Evolutionary conservation across 2,329 filamentous ascomycete species (phyloP), one percentile per base, ranked within the genome.

Genomic region (Colletotrichum echinochloae): DNA sequence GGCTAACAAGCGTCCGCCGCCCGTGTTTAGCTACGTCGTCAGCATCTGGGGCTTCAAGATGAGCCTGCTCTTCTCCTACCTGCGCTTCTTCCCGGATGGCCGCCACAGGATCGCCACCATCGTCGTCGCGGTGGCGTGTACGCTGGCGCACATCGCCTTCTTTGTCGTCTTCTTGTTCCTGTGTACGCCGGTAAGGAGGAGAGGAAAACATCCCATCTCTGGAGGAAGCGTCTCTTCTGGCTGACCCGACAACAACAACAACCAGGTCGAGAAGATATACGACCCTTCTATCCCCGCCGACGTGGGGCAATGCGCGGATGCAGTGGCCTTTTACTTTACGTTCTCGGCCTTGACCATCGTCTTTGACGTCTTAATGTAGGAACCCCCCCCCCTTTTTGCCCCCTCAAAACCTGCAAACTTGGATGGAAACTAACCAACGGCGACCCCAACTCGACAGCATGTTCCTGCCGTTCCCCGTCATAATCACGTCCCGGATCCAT

Each of bases 21-120:
- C 6, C 18, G 6, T 20, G 11, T 26, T 12, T 33, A 83, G 81
- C 33, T 84, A 84, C 63, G 79, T 83, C 26, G 71, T 77, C 9
- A 78, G 79, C 41, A 82, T 86, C 33, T 78, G 84, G 12, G 81
- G 80, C 2, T 86, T 86, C 76, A 86, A 86, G 64, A 76, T 85
- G 30, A 79, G 83, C 51, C 74, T 86, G 3, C 74, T 86, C 5
- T 77, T 83, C 11, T 82, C 82, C 1, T 83, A 84, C 28, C 76
- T 85, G 0, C 81, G 84, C 1, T 83, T 86, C 28, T 80, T 85
- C 7, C 80, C 83, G 2, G 76, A 77, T 1, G 77, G 78, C 1
- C 59, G 62, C 2, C 83, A 83, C 54, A 78, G 79, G 26, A 74
- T 75, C 2, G 63, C 73, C 0, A 80, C 82, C 0, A 76, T 82